These are phyloP conservation scores for Camellia granthamiana DNA, from an alignment of 148 eudicot species.

Conservation along the genomic window DNA sequence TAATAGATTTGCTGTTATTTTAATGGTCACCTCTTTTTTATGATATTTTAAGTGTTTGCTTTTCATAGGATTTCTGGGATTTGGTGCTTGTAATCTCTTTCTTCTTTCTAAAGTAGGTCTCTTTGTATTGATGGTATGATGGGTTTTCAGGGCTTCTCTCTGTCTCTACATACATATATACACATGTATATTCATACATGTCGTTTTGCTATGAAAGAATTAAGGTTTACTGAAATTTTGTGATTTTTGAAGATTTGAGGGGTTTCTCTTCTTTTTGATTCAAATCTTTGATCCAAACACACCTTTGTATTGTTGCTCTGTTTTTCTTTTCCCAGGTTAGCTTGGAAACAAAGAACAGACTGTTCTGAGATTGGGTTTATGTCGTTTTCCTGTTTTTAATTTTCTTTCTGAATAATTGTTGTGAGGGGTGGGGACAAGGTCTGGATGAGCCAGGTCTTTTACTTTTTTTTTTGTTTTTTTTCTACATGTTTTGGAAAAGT, in stretches of 20 bases:
- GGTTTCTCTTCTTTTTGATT: too few species aligned
- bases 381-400: background rate
- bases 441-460: background rate
- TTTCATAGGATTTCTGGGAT: background rate
- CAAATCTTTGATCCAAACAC: background rate
- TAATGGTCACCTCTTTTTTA: constrained; percentile 1
- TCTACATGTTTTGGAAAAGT: background rate
- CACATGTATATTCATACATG: constrained; percentile 20
- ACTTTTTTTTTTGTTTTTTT: background rate
- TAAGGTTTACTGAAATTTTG: background rate
- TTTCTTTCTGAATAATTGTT: background rate
- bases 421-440: background rate
- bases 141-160: background rate
- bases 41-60: background rate
- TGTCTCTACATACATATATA: background rate
- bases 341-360: background rate
- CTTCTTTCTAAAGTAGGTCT: background rate
- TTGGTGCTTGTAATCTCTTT: background rate
- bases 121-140: background rate
- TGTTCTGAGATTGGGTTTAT: background rate
- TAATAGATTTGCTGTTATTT: background rate
- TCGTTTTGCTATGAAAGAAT: constrained; percentile 13
- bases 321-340: too few species aligned
- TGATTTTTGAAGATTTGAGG: too few species aligned
- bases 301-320: background rate